Conservation (phyloP, 1,284 basidiomycete genomes). For the Rhizoctonia solani region DNA sequence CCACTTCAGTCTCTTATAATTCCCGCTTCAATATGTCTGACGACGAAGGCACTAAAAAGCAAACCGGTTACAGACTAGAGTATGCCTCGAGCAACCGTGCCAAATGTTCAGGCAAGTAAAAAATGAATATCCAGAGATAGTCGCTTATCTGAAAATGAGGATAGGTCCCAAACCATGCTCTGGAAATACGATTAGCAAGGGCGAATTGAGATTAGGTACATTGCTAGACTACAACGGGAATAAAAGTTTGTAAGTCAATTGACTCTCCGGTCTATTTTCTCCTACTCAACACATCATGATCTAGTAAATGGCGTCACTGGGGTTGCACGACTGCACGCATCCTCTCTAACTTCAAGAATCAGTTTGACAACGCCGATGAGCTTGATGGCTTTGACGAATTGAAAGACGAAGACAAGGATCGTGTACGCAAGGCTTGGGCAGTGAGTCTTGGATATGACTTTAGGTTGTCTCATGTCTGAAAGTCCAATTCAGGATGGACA, state of each 20-base stretch:
- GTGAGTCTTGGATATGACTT: not conserved
- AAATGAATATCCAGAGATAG: not conserved
- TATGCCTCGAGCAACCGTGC: slow-evolving; percentile 65
- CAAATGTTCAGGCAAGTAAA: slow-evolving; percentile 76
- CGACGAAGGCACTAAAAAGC: slow-evolving; percentile 52
- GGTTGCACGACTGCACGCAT: slow-evolving; percentile 75
- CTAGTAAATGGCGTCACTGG: slow-evolving; percentile 79
- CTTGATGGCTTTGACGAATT: slow-evolving; percentile 57
- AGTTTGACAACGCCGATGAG: slow-evolving; percentile 59
- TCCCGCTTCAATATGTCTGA: slow-evolving; percentile 55
- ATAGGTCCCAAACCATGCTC: slow-evolving; percentile 79
- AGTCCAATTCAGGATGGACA: slow-evolving; percentile 59
- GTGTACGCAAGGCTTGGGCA: slow-evolving; percentile 66
- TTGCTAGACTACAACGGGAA: slow-evolving; percentile 76
- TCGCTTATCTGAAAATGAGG: slow-evolving; percentile 38
- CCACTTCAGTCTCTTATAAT: not conserved
- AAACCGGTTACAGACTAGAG: slow-evolving; percentile 73
- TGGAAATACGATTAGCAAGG: slow-evolving; percentile 75
- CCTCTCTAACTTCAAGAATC: slow-evolving; percentile 71
- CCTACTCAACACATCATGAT: slow-evolving; percentile 21
- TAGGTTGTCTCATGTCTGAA: not conserved
- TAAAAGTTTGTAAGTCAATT: slow-evolving; percentile 54
- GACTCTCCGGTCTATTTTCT: slow-evolving; percentile 14
- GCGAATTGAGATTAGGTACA: slow-evolving; percentile 71
- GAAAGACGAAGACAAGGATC: slow-evolving; percentile 64